These are phyloP conservation scores for Bipolaris bicolor DNA, from an alignment of 2,329 filamentous ascomycete genomes.

Conservation along the genomic window DNA sequence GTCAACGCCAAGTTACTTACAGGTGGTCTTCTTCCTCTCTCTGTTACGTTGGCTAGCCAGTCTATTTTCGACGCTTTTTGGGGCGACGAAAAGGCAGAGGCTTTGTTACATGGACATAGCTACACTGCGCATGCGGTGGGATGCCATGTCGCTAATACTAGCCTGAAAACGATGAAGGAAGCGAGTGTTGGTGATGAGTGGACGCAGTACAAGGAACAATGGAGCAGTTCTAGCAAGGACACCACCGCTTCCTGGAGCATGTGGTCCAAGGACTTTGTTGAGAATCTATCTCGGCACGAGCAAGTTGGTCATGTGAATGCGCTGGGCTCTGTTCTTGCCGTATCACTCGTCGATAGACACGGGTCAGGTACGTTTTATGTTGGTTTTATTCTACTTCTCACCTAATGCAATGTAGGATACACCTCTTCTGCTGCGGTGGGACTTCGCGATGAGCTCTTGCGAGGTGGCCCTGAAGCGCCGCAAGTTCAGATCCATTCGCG, in stretches of 20 bases:
- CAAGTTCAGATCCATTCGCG: conserved; percentile 61
- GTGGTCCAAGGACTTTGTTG: conserved; percentile 69
- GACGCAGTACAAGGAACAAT: conserved; percentile 2
- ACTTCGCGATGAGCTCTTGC: conserved; percentile 58
- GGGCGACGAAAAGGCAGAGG: conserved; percentile 76
- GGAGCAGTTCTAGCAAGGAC: neutral
- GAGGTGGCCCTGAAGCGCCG: conserved; percentile 37
- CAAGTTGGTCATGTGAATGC: conserved; percentile 72
- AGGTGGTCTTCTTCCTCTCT: conserved; percentile 78
- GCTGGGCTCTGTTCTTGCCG: conserved; percentile 75
- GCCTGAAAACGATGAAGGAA: conserved; percentile 61
- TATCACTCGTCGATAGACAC: conserved; percentile 60
- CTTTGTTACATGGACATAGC: conserved; percentile 81
- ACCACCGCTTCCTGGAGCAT: conserved; percentile 65
- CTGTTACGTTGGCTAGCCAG: conserved; percentile 75
- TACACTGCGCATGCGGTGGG: conserved; percentile 86
- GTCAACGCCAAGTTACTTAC: conserved; percentile 86
- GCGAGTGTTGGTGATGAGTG: conserved; percentile 5
- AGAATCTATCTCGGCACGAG: conserved; percentile 61
- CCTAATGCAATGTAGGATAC: conserved; percentile 53
- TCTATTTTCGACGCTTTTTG: conserved; percentile 74
- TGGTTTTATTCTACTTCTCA: neutral
- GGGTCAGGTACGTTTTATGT: conserved; percentile 51
- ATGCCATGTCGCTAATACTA: conserved; percentile 76
- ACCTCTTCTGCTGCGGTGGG: conserved; percentile 62